Evolutionary conservation across 75 land plant genomes (phyloP).

Genomic region (Azolla pinnata): DNA sequence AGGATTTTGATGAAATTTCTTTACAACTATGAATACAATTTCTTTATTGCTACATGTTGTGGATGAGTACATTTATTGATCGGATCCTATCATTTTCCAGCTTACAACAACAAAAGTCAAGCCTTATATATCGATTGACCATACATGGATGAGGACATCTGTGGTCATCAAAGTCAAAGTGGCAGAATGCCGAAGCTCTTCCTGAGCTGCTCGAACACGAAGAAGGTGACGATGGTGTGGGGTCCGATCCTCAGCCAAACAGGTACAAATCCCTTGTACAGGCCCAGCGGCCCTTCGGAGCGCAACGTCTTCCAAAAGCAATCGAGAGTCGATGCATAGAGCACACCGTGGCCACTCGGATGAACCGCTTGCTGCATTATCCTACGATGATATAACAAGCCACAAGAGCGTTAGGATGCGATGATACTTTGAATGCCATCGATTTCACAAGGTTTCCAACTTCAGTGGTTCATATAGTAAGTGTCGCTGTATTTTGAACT

Average conservation of each 20-base stretch:
- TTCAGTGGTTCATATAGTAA: no score
- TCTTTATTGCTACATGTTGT: no score
- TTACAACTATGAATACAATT: no score
- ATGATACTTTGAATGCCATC: not conserved
- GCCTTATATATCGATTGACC: no score
- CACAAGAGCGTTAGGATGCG: not conserved
- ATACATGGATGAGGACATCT: no score
- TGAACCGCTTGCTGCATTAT: slow-evolving; percentile 39
- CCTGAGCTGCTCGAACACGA: slow-evolving; percentile 36
- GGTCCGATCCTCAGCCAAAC: slow-evolving; percentile 47
- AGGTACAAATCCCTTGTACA: slow-evolving; percentile 42
- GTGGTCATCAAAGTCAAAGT: slow-evolving; percentile 10
- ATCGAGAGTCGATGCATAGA: slow-evolving; percentile 34
- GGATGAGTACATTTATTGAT: no score
- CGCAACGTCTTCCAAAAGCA: slow-evolving; percentile 36
- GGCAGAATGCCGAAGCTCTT: slow-evolving; percentile 31
- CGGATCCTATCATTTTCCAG: no score
- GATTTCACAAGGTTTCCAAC: no score
- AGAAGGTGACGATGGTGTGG: slow-evolving; percentile 40
- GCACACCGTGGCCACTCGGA: slow-evolving; percentile 23
- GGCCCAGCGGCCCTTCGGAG: slow-evolving; percentile 28
- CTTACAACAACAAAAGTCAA: no score
- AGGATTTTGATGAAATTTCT: no score
- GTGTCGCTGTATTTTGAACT: no score
- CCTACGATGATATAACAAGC: slow-evolving; percentile 8